These are phyloP conservation scores for Saraca asoca DNA, from an alignment of 331 rosid genomes.

Conservation along the genomic window DNA sequence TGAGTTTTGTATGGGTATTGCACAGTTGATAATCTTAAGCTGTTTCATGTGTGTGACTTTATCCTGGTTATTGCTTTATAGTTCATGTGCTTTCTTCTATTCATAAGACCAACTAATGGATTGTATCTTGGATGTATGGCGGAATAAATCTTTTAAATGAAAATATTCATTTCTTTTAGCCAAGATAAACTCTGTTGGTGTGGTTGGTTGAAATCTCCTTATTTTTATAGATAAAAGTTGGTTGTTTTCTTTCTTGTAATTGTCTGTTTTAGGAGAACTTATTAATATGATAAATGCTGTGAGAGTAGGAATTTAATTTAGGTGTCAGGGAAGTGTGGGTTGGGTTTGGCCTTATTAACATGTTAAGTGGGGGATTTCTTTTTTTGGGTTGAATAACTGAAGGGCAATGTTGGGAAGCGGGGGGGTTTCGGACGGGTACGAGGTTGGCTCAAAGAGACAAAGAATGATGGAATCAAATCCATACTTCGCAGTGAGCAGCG, in stretches of 20 bases:
- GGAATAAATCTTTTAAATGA: no score
- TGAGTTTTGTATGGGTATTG: no score
- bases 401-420: conserved; percentile 99
- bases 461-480: conserved; percentile 99
- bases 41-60: neutral
- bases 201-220: no score
- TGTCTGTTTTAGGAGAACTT: conserved; percentile 24
- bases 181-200: no score
- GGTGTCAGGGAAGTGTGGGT: conserved; percentile 76
- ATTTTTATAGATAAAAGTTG: neutral
- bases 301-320: conserved; percentile 45
- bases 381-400: conserved; percentile 76
- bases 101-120: no score
- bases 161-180: no score
- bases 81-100: no score
- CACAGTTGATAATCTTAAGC: no score
- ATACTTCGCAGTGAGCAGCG: conserved; percentile 98
- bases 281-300: conserved; percentile 36
- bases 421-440: conserved; percentile 99
- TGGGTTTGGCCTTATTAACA: conserved; percentile 96
- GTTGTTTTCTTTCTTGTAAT: neutral
- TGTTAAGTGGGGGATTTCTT: conserved; percentile 88
- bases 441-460: conserved; percentile 99
- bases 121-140: no score
- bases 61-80: neutral